Percentiles rank a stretch among this genome's conserved stretches.
These are phyloP conservation scores for Penicillium expansum DNA, from an alignment of 2,329 filamentous ascomycete genomes.

Conservation along the genomic window DNA sequence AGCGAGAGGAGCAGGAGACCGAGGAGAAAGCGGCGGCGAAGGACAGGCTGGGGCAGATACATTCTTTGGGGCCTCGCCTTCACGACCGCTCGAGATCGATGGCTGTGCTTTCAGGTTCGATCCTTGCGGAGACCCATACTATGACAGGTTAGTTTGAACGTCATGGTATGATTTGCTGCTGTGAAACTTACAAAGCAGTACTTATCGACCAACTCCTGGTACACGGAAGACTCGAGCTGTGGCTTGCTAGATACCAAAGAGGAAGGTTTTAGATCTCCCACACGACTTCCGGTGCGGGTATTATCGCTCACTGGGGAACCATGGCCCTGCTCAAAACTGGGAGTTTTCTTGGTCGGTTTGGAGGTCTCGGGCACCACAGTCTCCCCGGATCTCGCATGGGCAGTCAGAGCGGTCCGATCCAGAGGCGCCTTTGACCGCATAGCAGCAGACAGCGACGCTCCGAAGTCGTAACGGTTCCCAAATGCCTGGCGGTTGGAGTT, in stretches of 20 bases:
- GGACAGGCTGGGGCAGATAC: constrained; percentile 16
- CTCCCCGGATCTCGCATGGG: constrained; percentile 53
- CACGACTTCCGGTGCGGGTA: constrained; percentile 11
- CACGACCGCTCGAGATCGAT: constrained; percentile 13
- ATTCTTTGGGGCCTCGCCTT: constrained; percentile 10
- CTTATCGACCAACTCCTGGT: constrained; percentile 96
- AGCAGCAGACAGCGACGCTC: constrained; percentile 81
- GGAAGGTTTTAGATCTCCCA: constrained; percentile 47
- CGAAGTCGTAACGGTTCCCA: constrained; percentile 92
- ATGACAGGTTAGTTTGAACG: constrained; percentile 20
- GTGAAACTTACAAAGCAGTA: constrained; percentile 97
- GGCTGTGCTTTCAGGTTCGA: constrained; percentile 23
- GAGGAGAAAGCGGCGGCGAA: constrained; percentile 29
- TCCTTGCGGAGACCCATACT: constrained; percentile 52
- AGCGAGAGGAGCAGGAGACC: constrained; percentile 19
- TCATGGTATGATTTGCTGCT: not conserved
- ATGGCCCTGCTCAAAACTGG: constrained; percentile 15
- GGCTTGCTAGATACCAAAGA: constrained; percentile 61
- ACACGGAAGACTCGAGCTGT: constrained; percentile 79
- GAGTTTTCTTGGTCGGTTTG: constrained; percentile 13
- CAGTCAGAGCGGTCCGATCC: constrained; percentile 58
- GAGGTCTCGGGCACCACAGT: constrained; percentile 7
- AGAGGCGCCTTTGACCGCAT: constrained; percentile 66
- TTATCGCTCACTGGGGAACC: constrained; percentile 21
- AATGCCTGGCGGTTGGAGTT: constrained; percentile 67